Evolutionary conservation across 495 filamentous ascomycete genomes (phyloP).

Genomic region (Aspergillus hancockii): DNA sequence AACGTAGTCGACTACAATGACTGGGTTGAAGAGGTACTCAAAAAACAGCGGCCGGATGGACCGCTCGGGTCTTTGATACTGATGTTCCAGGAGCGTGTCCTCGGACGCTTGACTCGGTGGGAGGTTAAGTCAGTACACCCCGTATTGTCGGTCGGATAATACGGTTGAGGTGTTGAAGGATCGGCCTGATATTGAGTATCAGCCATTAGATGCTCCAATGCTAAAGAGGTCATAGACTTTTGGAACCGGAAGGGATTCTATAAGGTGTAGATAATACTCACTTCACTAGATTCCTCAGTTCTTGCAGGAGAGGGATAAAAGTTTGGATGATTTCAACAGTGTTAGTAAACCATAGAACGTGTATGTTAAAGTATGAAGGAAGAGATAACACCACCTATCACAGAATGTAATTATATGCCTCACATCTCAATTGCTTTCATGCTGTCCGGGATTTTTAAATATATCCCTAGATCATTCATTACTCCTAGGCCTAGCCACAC

Average conservation of each 20-base stretch:
- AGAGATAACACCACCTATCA: too few relatives aligned
- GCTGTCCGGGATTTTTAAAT: too few relatives aligned
- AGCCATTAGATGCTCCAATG: neutral
- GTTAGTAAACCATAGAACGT: too few relatives aligned
- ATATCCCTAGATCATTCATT: too few relatives aligned
- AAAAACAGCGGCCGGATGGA: neutral
- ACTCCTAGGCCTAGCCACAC: too few relatives aligned
- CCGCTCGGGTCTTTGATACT: slow-evolving; percentile 16
- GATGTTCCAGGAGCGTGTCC: slow-evolving; percentile 14
- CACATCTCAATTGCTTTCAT: too few relatives aligned
- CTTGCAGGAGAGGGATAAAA: neutral
- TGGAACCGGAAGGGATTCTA: slow-evolving; percentile 10
- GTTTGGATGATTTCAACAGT: too few relatives aligned
- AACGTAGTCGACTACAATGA: slow-evolving; percentile 11
- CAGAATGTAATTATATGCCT: too few relatives aligned
- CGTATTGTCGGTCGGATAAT: slow-evolving; percentile 8
- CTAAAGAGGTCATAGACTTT: slow-evolving; percentile 2
- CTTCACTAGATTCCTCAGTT: neutral
- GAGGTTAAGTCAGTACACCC: slow-evolving; percentile 9
- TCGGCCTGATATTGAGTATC: slow-evolving; percentile 8
- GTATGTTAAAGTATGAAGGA: too few relatives aligned
- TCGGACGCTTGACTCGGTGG: slow-evolving; percentile 9
- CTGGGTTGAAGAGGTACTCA: slow-evolving; percentile 9
- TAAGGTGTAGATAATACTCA: neutral
- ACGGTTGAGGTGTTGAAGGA: slow-evolving; percentile 3